Conservation (phyloP, 768 basidiomycete genomes). For the Krasilnikovozyma curviuscula region DNA sequence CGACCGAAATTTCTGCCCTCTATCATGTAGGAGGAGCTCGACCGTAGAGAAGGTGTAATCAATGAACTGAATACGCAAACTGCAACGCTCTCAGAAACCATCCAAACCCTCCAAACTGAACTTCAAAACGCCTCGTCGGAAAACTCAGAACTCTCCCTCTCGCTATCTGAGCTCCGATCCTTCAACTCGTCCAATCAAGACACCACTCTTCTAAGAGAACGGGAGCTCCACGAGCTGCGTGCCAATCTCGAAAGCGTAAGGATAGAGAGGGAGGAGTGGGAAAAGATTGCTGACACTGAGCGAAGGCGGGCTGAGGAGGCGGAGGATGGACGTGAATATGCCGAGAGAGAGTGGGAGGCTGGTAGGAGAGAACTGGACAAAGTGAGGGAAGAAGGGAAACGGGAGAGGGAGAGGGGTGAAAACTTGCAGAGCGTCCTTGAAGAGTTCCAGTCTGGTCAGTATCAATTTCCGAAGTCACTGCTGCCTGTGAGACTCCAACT, state of each 20-base stretch:
- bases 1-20: too few relatives aligned
- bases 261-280: conserved; percentile 62
- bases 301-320: conserved; percentile 39
- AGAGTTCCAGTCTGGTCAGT: conserved; percentile 81
- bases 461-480: too few relatives aligned
- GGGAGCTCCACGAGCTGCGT: conserved; percentile 60
- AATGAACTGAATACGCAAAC: conserved; percentile 59
- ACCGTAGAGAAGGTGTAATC: conserved; percentile 68
- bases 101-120: conserved; percentile 65
- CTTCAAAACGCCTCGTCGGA: conserved; percentile 58
- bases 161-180: conserved; percentile 34
- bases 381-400: conserved; percentile 20
- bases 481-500: too few relatives aligned
- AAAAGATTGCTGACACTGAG: conserved; percentile 45
- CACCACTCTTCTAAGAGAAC: conserved; percentile 35
- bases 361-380: conserved; percentile 36
- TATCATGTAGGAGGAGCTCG: conserved; percentile 73
- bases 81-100: conserved; percentile 47
- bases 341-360: conserved; percentile 31
- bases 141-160: conserved; percentile 44
- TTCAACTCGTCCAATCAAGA: conserved; percentile 28
- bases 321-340: background rate
- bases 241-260: conserved; percentile 72
- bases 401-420: conserved; percentile 48
- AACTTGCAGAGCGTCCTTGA: conserved; percentile 85